Base-by-base conservation (phyloP, 495 filamentous ascomycete species). In the Terfezia claveryi region DNA sequence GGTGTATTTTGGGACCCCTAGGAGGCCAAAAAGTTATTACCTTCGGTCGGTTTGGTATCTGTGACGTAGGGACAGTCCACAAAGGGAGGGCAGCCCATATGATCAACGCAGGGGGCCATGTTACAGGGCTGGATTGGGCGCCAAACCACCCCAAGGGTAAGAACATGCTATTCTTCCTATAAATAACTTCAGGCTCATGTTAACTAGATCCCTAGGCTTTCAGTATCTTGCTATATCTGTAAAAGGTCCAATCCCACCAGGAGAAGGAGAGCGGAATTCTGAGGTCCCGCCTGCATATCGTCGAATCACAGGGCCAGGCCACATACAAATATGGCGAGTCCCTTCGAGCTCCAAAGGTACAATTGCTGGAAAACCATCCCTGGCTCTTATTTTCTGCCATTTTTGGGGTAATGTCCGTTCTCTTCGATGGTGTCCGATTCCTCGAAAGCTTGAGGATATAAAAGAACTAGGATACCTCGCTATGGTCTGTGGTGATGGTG, bases 361-460 rank as follows among this genome's bases (percentile, higher is more conserved):
- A 4, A 59, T 59, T 38, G 17, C 50, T 3, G 55, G 38, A 7
- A 51, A 58, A 37, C 63, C 63, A 10, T 58, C 53, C 0, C 57
- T 65, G 16, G 55, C 60, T 2, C 61, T 74, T n/a, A 70, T 74
- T 4, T 57, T 82, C 17, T 83, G 80, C 60, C 74, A 75, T 4
- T 69, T 79, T 8, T 84, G 80, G 79, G 81, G 79, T 4, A 67
- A 74, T 54, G 60, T 79, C 12, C 72, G 71, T 54, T 68, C 71
- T n/a, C 68, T 84, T 17, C 68, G 74, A 53, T 84, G 79, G 79
- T 83, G 80, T 59, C 78, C 75, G 36, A 67, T 77, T 60, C 67
- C 68, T 8, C 68, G 71, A 55, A 61, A 60, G 52, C 57, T 59
- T 17, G 63, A 65, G 49, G 65, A 67, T 1, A 61, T 68, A 49